Evolutionary conservation across 176 grass and related monocot genomes (phyloP), one percentile per base, ranked within the genome.

Genomic region (Musa troglodytarum): DNA sequence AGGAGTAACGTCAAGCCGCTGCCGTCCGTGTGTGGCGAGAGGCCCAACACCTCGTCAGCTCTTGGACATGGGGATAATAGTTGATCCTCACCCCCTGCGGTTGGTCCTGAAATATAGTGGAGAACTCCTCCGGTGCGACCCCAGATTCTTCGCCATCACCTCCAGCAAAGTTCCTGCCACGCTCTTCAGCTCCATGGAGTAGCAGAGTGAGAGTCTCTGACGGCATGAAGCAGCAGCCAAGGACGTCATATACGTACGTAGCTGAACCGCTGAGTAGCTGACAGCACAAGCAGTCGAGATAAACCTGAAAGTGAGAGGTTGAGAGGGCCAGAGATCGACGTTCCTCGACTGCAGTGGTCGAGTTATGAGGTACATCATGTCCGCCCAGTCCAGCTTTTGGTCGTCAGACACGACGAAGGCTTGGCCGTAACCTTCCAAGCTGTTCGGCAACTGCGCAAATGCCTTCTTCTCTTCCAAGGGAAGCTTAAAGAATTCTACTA

Each of bases 31-130:
- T 96, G 92, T 0, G 92, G 92, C 20, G 86, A 85, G 22, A 96
- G 80, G 53, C 92, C 86, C 1, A 91, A 11, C 0, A 96, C 88
- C 54, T 87, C 80, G 72, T 86, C 63, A 0, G 81, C 50, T 15
- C 80, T 55, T 0, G 55, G 73, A 49, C 92, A 95, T 4, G 75
- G 80, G 88, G 91, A 10, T 90, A 95, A 83, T 84, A 86, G 81
- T 88, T 90, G 61, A 95, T 84, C 85, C 92, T 90, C 5, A 95
- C 17, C 11, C 85, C 67, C 72, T 95, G 92, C 11, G 83, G 65
- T 4, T 63, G 61, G 0, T 26, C 70, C 1, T 13, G 11, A 6
- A 82, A 86, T 52, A 73, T 80, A 5, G 57, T 53, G 1, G 80
- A 64, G 2, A 26, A 26, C 25, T 26, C 25, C 25, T 80, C 84